Evolutionary conservation across 495 filamentous ascomycete genomes (phyloP).

Genomic region (Ascobolus immersus): DNA sequence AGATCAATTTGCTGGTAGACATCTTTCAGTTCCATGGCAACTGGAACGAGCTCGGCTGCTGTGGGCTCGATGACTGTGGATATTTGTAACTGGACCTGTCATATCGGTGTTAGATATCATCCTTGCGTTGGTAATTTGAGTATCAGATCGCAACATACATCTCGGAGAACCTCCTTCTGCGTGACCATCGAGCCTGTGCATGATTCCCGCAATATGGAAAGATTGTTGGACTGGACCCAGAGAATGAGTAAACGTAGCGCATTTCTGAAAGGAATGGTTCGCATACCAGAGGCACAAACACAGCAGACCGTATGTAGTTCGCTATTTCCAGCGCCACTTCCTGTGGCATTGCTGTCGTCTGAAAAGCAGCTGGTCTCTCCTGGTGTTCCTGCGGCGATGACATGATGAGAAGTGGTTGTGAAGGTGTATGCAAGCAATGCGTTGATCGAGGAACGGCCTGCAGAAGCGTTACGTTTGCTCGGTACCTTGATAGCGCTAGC

Average conservation of each 20-base stretch:
- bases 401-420: too few relatives aligned
- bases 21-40: constrained; percentile 13
- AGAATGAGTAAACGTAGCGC: constrained; percentile 1
- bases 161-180: constrained; percentile 13
- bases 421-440: too few relatives aligned
- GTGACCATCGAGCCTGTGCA: constrained; percentile 8
- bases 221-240: constrained; percentile 5
- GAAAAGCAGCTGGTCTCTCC: too few relatives aligned
- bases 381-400: too few relatives aligned
- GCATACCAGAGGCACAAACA: constrained; percentile 14
- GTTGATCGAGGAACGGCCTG: too few relatives aligned
- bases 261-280: neutral
- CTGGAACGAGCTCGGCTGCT: constrained; percentile 12
- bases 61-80: constrained; percentile 14
- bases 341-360: too few relatives aligned
- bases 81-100: constrained; percentile 13
- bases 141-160: constrained; percentile 7
- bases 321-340: constrained; percentile 14
- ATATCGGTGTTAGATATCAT: neutral
- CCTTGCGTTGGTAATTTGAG: neutral
- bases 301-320: constrained; percentile 11
- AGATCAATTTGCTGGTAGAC: constrained; percentile 15
- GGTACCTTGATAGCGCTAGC: too few relatives aligned
- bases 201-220: constrained; percentile 9
- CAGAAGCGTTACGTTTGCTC: too few relatives aligned